Conservation (phyloP, 106 monocot species). For the Acorus calamus region DNA sequence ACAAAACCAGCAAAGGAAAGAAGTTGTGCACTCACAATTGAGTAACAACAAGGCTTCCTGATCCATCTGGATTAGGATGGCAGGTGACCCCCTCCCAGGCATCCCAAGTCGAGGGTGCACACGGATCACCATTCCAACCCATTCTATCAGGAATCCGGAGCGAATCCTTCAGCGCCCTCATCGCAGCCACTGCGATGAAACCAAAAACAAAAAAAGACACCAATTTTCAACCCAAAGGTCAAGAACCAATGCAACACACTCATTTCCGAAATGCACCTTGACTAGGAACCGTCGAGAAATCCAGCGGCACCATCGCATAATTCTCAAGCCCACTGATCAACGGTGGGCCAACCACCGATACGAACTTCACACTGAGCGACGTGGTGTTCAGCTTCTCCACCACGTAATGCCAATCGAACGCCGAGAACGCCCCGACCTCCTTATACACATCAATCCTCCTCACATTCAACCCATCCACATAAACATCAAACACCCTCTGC, state of each 20-base stretch:
- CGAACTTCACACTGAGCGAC: constrained; percentile 59
- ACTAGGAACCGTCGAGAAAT: constrained; percentile 42
- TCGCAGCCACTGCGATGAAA: constrained; percentile 42
- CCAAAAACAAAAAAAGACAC: constrained; percentile 5
- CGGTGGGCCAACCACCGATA: constrained; percentile 61
- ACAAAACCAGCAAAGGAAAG: no score
- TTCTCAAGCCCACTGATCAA: constrained; percentile 80
- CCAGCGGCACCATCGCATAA: constrained; percentile 88
- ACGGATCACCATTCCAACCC: constrained; percentile 99
- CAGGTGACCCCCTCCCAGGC: constrained; percentile 99
- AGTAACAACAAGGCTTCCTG: constrained; percentile 61
- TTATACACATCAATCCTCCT: constrained; percentile 66
- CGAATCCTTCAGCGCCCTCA: constrained; percentile 79
- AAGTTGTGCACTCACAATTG: constrained; percentile 52
- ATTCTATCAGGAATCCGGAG: constrained; percentile 76
- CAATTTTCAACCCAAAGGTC: no score
- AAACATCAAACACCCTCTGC: constrained; percentile 78
- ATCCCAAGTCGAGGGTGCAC: constrained; percentile 87
- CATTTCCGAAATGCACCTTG: constrained; percentile 40
- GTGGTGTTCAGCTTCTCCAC: constrained; percentile 51
- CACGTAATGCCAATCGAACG: constrained; percentile 68
- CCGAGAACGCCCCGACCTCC: constrained; percentile 68
- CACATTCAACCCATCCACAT: constrained; percentile 39
- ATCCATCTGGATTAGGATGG: constrained; percentile 35
- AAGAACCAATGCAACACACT: no score